Evolutionary conservation across 441 rosid genomes (phyloP).

Genomic region (Raphanus hybrid): DNA sequence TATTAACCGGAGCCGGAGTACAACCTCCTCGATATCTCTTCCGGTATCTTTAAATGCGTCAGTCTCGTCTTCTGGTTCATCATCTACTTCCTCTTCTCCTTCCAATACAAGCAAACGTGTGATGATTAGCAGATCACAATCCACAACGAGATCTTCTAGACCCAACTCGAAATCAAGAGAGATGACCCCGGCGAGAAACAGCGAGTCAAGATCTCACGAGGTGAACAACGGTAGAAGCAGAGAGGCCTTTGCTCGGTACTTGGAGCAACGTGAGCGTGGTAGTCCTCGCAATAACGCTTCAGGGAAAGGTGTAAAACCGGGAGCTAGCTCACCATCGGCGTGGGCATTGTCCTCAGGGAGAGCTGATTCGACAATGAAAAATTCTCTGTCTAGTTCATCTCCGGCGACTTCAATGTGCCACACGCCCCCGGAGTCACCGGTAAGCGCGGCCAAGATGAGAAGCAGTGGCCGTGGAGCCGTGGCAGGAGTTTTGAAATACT

Average conservation of each 20-base stretch:
- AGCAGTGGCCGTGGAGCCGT: constrained; percentile 49
- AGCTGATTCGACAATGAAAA: constrained; percentile 29
- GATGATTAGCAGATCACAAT: constrained; percentile 52
- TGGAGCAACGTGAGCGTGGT: constrained; percentile 48
- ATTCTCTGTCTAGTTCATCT: constrained; percentile 32
- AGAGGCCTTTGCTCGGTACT: constrained; percentile 50
- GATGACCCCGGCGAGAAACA: constrained; percentile 33
- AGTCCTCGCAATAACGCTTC: constrained; percentile 32
- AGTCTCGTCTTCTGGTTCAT: constrained; percentile 30
- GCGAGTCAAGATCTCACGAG: constrained; percentile 40
- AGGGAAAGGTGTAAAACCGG: constrained; percentile 21
- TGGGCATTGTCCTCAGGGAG: constrained; percentile 82
- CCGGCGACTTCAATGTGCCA: constrained; percentile 26
- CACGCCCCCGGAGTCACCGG: constrained; percentile 39
- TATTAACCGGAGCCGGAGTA: constrained; percentile 60
- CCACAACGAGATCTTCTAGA: constrained; percentile 54
- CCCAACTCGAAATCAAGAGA: constrained; percentile 28
- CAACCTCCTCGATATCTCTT: constrained; percentile 42
- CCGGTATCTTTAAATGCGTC: constrained; percentile 43
- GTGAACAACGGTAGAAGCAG: constrained; percentile 25
- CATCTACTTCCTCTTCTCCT: constrained; percentile 41
- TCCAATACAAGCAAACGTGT: constrained; percentile 45
- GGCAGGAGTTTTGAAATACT: constrained; percentile 67
- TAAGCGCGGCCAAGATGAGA: constrained; percentile 32
- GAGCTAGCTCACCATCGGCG: constrained; percentile 55